Base-by-base conservation (phyloP, 1,284 basidiomycete species). In the Ceratobasidium sp. region DNA sequence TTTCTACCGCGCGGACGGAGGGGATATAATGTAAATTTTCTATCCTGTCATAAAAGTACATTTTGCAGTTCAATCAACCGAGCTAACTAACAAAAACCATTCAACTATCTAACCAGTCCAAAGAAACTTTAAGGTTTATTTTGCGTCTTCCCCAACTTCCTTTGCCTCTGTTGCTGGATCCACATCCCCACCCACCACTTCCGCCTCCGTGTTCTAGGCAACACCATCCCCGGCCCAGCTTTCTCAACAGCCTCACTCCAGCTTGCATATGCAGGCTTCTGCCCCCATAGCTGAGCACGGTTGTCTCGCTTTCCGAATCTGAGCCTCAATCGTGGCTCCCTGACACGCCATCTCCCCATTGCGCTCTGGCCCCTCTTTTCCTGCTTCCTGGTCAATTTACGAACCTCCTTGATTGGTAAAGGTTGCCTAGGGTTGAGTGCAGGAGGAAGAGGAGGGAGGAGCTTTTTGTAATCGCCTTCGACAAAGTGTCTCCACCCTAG, bases 401-500 rank as follows among this genome's bases (percentile, higher is more conserved):
- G 36, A 45, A 64, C 24, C 33, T 48, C 9, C 62, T 47, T 51
- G 36, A 41, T 11, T 4, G 36, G 11, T 11, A 41, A 11, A 41
- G 36, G 36, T 11, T 41, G 36, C 36, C 45, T 47, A 24, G 62
- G 62, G 19, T 64, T 50, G 31, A 45, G 36, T 11, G 36, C 50
- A 4, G 48, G 62, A 15, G 62, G 62, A 11, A 51, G 24, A 19
- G 62, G 62, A 19, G 29, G 62, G 15, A 64, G n/a, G n/a, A 29
- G 27, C 2, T 45, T 5, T 14, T 48, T 45, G 47, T 48, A 64
- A 15, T 64, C 62, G 11, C 29, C 44, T 64, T 45, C 47, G 15
- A 64, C 47, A 1, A 72, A 47, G 29, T 72, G 69, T 29, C 57
- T 62, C 69, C 69, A 72, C 11, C 69, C 69, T 11, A 3, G 31